Evolutionary conservation across 768 basidiomycete genomes (phyloP).

Genomic region (Amanita inopinata): DNA sequence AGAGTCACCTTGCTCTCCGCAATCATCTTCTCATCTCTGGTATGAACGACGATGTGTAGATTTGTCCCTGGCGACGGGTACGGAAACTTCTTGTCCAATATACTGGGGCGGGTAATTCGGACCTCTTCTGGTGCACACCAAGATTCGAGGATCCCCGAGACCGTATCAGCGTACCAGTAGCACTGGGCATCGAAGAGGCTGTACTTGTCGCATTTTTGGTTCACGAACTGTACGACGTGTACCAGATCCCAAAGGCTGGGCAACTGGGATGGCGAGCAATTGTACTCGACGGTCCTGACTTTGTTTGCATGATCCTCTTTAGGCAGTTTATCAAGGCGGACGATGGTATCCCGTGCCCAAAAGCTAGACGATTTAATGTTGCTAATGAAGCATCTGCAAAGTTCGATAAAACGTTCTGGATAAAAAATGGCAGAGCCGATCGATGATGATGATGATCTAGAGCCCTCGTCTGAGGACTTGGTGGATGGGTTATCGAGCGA

Average conservation of each 20-base stretch:
- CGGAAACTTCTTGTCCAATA: neutral
- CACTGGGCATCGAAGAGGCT: neutral
- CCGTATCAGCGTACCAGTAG: constrained; percentile 5
- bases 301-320: neutral
- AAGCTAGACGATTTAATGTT: neutral
- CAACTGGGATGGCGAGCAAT: neutral
- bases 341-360: neutral
- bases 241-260: neutral
- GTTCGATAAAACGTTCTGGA: neutral
- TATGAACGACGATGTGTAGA: neutral
- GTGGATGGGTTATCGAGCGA: neutral
- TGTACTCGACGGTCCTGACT: neutral
- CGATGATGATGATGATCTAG: neutral
- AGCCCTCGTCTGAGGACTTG: no score
- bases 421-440: neutral
- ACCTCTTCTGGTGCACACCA: neutral
- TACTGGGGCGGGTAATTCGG: neutral
- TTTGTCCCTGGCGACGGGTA: neutral
- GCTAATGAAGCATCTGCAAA: neutral
- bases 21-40: neutral
- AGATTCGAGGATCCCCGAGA: neutral
- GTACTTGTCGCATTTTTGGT: neutral
- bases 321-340: neutral
- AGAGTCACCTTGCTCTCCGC: neutral
- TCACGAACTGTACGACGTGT: neutral